Evolutionary conservation across 2,329 filamentous ascomycete species (phyloP).

Genomic region (Ilyonectria destructans): DNA sequence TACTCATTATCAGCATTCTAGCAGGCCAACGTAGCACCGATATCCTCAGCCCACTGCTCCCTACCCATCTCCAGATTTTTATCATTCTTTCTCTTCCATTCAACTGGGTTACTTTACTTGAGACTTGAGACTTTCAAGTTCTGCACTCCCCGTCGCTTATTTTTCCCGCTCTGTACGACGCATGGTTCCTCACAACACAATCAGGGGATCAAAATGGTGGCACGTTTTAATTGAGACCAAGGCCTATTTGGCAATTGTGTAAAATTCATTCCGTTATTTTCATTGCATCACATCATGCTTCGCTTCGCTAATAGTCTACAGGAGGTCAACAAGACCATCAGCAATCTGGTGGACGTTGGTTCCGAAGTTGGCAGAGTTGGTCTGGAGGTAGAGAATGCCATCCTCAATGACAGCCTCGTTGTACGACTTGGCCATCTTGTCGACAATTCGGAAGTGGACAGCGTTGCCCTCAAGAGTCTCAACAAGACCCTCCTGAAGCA

Average conservation of each 20-base stretch:
- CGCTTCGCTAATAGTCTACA: slow-evolving; percentile 43
- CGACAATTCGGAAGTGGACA: slow-evolving; percentile 64
- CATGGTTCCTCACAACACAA: background rate
- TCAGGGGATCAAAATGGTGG: background rate
- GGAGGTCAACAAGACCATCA: slow-evolving; percentile 55
- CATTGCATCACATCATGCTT: background rate
- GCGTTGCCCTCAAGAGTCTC: slow-evolving; percentile 62
- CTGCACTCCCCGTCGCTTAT: too few relatives aligned
- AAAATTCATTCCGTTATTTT: slow-evolving; percentile 9
- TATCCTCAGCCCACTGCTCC: too few relatives aligned
- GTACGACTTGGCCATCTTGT: slow-evolving; percentile 59
- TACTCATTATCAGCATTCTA: too few relatives aligned
- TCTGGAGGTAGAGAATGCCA: slow-evolving; percentile 67
- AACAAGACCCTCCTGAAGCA: slow-evolving; percentile 65
- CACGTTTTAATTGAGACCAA: background rate
- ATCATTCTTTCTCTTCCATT: too few relatives aligned
- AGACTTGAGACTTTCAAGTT: too few relatives aligned
- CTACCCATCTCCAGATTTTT: too few relatives aligned
- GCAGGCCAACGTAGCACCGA: too few relatives aligned
- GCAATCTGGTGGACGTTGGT: slow-evolving; percentile 56
- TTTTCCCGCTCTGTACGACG: background rate
- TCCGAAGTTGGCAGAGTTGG: slow-evolving; percentile 55
- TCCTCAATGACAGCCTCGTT: slow-evolving; percentile 65
- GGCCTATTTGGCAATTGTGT: background rate
- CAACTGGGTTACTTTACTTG: too few relatives aligned